Conservation (phyloP, 2,329 filamentous ascomycete species). For the Tetracladium maxilliforme region DNA sequence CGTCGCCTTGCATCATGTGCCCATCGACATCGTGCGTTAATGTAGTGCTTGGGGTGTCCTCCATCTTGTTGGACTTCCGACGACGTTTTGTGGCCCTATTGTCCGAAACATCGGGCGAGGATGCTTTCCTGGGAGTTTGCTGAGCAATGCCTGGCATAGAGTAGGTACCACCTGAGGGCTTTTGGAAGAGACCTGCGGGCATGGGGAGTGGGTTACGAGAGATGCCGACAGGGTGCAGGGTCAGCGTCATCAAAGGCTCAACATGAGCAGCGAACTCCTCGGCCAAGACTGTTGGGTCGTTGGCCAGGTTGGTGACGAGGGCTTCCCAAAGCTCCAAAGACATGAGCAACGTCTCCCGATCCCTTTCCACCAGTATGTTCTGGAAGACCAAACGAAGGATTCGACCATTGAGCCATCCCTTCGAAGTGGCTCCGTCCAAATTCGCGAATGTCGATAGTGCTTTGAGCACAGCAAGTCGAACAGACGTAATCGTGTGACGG, state of each 20-base stretch:
- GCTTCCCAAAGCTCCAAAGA: constrained; percentile 82
- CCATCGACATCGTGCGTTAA: constrained; percentile 94
- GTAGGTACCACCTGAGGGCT: constrained; percentile 81
- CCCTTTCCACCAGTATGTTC: constrained; percentile 86
- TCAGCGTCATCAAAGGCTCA: constrained; percentile 68
- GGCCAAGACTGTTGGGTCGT: constrained; percentile 48
- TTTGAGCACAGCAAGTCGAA: constrained; percentile 83
- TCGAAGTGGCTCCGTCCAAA: constrained; percentile 53
- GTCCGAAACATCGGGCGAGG: constrained; percentile 29
- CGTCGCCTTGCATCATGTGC: constrained; percentile 93
- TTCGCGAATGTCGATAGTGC: constrained; percentile 87
- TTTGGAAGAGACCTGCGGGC: constrained; percentile 79
- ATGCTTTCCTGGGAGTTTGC: constrained; percentile 21
- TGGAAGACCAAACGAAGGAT: constrained; percentile 84
- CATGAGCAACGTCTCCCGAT: constrained; percentile 65
- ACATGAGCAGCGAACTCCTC: constrained; percentile 63
- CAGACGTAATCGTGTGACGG: constrained; percentile 91
- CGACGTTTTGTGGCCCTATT: constrained; percentile 61
- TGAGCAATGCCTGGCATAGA: constrained; percentile 34
- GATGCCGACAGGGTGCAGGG: constrained; percentile 83
- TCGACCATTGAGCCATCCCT: constrained; percentile 85
- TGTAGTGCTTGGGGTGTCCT: constrained; percentile 43
- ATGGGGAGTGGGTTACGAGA: constrained; percentile 83
- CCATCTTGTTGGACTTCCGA: constrained; percentile 77
- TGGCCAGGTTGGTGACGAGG: constrained; percentile 54